Evolutionary conservation across 73 alveolate genomes (phyloP), one percentile per base, ranked within the genome.

Genomic region (Effrenium voratum): DNA sequence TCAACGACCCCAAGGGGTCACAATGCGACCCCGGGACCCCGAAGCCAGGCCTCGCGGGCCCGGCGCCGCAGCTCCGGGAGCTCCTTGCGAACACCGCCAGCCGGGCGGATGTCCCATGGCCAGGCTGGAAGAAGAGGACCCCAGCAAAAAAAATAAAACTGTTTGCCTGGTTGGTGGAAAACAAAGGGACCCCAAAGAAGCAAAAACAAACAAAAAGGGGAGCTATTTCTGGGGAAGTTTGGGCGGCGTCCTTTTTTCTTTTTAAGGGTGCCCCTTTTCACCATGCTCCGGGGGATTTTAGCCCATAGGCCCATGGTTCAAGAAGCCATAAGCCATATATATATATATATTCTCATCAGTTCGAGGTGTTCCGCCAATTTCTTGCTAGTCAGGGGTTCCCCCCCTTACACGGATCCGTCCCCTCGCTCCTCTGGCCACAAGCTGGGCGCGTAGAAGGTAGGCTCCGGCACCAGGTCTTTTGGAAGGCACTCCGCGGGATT

Each of bases 381-480:
- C n/a, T n/a, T n/a, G n/a, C n/a, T n/a, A n/a, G n/a, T n/a, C n/a
- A n/a, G n/a, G n/a, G n/a, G n/a, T n/a, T n/a, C n/a, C n/a, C n/a
- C n/a, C n/a, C n/a, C n/a, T n/a, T n/a, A n/a, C n/a, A n/a, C n/a
- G n/a, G n/a, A n/a, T n/a, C n/a, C n/a, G n/a, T n/a, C n/a, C n/a
- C n/a, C n/a, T n/a, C n/a, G n/a, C 90, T 47, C 75, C 82, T 92
- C 98, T 13, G 98, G 98, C 98, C 98, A 92, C 55, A 92, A 70
- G 66, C 75, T 92, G 26, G 92, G 98, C 36, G 98, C 30, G 98
- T 92, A 92, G 80, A 92, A 92, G 52, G 98, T 92, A 15, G 98
- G 98, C 38, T 92, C 98, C 0, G 80, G 46, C 5, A 38, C 34
- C n/a, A 92, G 92, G 16, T 66, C 92, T 3, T 46, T 38, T 38